Evolutionary conservation across 805 yeast species (phyloP), one percentile per base, ranked within the genome.

Genomic region (Grigorovia transvaalensis): DNA sequence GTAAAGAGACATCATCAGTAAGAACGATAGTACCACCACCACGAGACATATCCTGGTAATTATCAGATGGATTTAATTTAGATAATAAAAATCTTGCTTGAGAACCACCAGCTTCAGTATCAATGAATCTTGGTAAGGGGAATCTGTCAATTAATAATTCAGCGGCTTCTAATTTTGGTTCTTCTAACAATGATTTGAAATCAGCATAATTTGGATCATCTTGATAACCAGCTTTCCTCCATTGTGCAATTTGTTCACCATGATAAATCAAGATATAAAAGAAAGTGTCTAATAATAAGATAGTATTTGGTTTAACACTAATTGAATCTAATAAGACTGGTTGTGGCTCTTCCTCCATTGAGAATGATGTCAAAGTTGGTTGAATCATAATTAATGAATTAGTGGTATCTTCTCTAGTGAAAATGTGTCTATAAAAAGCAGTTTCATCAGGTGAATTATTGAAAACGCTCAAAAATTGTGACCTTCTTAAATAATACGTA

Each of bases 401-500:
- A 57, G 85, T 84, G 45, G 91, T 85, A 66, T 93, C 97, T 65
- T 93, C 97, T 57, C 91, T 82, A 65, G 86, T 78, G 65, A 93
- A 79, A 17, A 88, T 84, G 69, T 93, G 99, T 68, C 97, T 82
- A 71, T 91, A 88, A 71, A 90, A 93, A 42, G 96, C 96, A 45
- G 98, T 89, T 74, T 93, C 99, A 74, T 93, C 99, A 1, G 99
- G 99, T 6, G 99, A 93, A 71, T 90, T 90, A 72, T 93, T 93
- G 77, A 93, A 93, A 46, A 91, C 96, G 68, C 88, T 95, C 67
- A 93, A 74, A 69, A 93, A 90, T 71, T 91, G 98, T 1, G 97
- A 88, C 68, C 99, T 84, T 73, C 99, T 85, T 71, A 93, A 76
- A 67, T 93, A 95, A 73, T 85, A 93, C 71, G 93, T 84, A 64